phyloP scores from a whole-genome alignment of 2,329 filamentous ascomycete species.

The Fusarium poae region DNA sequence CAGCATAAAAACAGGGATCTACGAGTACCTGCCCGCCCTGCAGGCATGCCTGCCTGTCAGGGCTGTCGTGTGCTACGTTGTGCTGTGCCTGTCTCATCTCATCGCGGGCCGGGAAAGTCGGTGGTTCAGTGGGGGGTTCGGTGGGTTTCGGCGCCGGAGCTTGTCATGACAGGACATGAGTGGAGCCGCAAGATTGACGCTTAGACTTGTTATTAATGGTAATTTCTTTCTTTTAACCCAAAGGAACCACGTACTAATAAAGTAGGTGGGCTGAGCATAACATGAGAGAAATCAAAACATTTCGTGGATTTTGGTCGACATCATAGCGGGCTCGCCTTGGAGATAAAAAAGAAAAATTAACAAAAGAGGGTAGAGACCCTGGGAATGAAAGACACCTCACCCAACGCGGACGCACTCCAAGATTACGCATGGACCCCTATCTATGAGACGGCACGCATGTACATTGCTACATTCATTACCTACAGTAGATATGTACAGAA shows the following conservation, averaged over 20 bases:
- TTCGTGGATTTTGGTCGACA: not conserved
- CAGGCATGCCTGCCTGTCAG: constrained; percentile 9
- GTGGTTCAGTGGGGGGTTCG: constrained; percentile 18
- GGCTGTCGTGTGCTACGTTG: constrained; percentile 26
- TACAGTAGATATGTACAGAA: constrained; percentile 4
- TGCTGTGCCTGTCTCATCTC: constrained; percentile 28
- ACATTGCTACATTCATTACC: not conserved
- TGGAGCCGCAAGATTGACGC: constrained; percentile 34
- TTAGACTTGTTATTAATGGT: constrained; percentile 17
- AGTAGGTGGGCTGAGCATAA: constrained; percentile 36
- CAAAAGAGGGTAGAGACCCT: constrained; percentile 15
- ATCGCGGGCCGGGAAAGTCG: constrained; percentile 32
- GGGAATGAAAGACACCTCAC: constrained; percentile 14
- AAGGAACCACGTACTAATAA: constrained; percentile 28
- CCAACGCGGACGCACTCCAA: not conserved
- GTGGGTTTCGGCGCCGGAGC: constrained; percentile 35
- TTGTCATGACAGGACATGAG: constrained; percentile 11
- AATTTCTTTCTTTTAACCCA: constrained; percentile 26
- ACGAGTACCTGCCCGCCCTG: constrained; percentile 8
- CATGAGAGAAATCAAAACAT: constrained; percentile 15
- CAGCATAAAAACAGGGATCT: constrained; percentile 29
- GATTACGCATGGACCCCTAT: constrained; percentile 21
- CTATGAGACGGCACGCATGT: not conserved
- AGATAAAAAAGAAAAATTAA: too few species aligned
- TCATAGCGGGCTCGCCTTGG: not conserved